Evolutionary conservation across 2,329 filamentous ascomycete genomes (phyloP).

Genomic region (Harringtonia lauricola): DNA sequence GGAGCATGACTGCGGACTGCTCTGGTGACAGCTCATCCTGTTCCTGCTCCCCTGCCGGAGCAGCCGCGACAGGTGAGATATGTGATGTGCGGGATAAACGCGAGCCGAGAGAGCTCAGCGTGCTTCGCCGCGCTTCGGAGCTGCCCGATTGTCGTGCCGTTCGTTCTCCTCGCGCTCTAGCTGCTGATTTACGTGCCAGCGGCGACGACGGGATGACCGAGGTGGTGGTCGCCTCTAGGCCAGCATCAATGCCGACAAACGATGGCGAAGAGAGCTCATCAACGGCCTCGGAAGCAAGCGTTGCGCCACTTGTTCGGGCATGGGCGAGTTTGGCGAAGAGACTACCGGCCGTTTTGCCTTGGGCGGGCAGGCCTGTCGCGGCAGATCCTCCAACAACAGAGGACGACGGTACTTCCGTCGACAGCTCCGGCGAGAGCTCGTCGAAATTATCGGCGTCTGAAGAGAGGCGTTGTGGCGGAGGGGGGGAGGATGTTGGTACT

Average conservation of each 20-base stretch:
- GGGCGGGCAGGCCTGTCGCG: too few species aligned
- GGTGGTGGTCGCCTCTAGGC: background rate
- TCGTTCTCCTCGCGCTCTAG: background rate
- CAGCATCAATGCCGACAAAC: background rate
- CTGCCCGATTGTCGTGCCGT: too few species aligned
- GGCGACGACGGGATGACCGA: slow-evolving; percentile 13
- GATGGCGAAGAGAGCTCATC: slow-evolving; percentile 20
- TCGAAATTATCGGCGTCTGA: slow-evolving; percentile 15
- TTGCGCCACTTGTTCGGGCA: slow-evolving; percentile 5
- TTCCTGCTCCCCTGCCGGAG: slow-evolving; percentile 1
- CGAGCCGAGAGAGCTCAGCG: background rate
- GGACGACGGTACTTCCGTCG: background rate
- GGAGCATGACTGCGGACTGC: background rate
- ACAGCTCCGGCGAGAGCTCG: slow-evolving; percentile 22
- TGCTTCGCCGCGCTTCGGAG: background rate
- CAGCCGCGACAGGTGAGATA: background rate
- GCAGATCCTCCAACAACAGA: too few species aligned
- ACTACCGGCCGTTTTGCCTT: background rate
- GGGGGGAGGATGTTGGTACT: background rate
- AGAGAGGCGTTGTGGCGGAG: slow-evolving; percentile 6
- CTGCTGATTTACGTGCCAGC: slow-evolving; percentile 9
- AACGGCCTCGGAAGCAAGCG: slow-evolving; percentile 9
- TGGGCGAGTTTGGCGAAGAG: slow-evolving; percentile 3
- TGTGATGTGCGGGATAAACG: background rate
- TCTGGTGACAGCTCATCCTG: slow-evolving; percentile 12